Evolutionary conservation across 169 alveolate species (phyloP).

Genomic region (Eimeria brunetti): DNA sequence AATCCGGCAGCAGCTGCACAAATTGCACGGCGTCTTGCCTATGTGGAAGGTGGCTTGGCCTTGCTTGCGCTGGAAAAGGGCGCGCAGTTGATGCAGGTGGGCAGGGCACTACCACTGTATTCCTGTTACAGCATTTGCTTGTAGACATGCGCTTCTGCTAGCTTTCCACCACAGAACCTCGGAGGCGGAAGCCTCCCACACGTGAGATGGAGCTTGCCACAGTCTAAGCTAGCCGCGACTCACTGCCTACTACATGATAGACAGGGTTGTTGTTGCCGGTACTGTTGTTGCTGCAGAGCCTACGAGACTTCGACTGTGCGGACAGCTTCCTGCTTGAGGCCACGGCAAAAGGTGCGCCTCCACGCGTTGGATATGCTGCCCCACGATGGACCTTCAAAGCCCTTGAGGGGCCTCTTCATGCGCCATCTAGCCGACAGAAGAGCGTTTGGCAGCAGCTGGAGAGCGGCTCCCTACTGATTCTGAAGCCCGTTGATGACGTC

Average conservation of each 20-base stretch:
- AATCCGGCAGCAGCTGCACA: conserved; percentile 5
- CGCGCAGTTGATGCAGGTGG: conserved; percentile 58
- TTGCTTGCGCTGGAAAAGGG: conserved; percentile 56
- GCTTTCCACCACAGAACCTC: neutral
- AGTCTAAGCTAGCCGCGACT: neutral
- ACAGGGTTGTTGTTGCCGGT: neutral
- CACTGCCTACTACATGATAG: neutral
- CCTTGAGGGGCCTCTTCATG: conserved; percentile 50
- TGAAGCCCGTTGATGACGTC: conserved; percentile 54
- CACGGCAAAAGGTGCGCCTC: conserved; percentile 23
- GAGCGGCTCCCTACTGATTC: conserved; percentile 56
- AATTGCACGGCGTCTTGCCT: conserved; percentile 22
- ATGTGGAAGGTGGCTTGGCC: conserved; percentile 51
- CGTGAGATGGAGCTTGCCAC: neutral
- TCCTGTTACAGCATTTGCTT: conserved; percentile 3
- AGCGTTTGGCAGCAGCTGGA: conserved; percentile 46
- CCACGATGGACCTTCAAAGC: conserved; percentile 40
- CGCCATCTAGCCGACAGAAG: conserved; percentile 41
- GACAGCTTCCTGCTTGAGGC: conserved; percentile 73
- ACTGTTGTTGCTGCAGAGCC: conserved; percentile 54
- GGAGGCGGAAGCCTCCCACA: neutral
- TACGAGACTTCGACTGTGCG: conserved; percentile 52
- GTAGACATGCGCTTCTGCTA: neutral
- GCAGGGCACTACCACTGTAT: neutral
- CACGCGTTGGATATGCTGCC: conserved; percentile 35